Evolutionary conservation across 192 early-diverging fungal species (phyloP).

Genomic region (Pilobolus umbonatus): DNA sequence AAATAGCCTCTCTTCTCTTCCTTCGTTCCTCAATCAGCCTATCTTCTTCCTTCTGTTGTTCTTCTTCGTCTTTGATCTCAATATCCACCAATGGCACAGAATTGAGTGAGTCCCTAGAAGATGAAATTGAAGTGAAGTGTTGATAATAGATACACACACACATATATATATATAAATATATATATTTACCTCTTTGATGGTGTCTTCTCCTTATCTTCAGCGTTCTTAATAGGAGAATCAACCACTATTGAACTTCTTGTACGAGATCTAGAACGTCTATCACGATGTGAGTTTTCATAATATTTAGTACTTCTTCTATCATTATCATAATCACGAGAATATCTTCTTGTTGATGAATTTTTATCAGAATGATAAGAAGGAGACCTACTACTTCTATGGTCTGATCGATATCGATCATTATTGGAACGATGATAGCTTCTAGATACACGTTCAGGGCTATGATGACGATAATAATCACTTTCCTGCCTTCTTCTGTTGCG

Average conservation of each 20-base stretch:
- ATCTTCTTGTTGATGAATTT: neutral
- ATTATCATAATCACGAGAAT: neutral
- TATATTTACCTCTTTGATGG: neutral
- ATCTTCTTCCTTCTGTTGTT: conserved; percentile 72
- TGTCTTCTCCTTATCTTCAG: neutral
- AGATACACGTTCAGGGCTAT: no score
- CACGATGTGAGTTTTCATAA: neutral
- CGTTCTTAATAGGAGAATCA: no score
- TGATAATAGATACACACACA: neutral
- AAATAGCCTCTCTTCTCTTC: conserved; percentile 67
- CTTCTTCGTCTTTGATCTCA: conserved; percentile 32
- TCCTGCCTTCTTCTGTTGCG: neutral
- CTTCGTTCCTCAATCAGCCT: conserved; percentile 81
- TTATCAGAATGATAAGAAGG: neutral
- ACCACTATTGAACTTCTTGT: no score
- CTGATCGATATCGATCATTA: neutral
- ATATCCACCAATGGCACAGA: conserved; percentile 8
- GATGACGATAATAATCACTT: neutral
- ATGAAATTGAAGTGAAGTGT: neutral
- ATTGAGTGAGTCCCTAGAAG: neutral
- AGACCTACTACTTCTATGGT: neutral
- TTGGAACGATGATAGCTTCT: no score
- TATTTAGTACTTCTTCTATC: conserved; percentile 1
- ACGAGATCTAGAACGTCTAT: conserved; percentile 7
- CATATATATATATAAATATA: no score